phyloP scores from a whole-genome alignment of 345 rosid species.

The Eucalyptus brandiana region DNA sequence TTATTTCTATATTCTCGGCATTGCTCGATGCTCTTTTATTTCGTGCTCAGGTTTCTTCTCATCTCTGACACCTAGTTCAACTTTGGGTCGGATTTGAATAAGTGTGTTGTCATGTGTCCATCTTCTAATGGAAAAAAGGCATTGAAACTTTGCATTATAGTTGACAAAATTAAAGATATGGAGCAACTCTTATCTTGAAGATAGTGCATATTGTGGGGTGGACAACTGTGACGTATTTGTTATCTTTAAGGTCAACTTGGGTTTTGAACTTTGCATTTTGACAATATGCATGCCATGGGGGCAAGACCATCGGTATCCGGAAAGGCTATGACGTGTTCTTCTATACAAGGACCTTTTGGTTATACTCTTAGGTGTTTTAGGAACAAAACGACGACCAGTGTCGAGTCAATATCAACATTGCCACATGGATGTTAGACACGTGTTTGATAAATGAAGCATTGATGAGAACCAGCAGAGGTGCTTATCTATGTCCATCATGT shows the following conservation, averaged over 20 bases:
- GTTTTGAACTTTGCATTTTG: neutral
- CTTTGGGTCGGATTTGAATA: neutral
- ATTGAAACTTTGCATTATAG: neutral
- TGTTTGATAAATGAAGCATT: neutral
- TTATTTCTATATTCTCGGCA: constrained; percentile 64
- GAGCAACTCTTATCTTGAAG: neutral
- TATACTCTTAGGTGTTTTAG: neutral
- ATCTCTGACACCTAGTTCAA: neutral
- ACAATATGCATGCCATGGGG: neutral
- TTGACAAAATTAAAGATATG: neutral
- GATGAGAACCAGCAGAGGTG: neutral
- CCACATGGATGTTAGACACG: neutral
- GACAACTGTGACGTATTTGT: neutral
- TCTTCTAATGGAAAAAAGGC: neutral
- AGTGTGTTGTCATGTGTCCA: neutral
- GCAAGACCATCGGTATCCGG: neutral
- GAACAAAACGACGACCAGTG: neutral
- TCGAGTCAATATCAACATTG: neutral
- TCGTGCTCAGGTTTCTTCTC: constrained; percentile 68
- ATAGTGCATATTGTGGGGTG: neutral
- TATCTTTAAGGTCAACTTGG: neutral
- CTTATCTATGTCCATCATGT: neutral
- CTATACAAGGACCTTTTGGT: neutral
- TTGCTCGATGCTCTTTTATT: constrained; percentile 70
- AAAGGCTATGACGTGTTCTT: neutral